A percentile compares a stretch with the other conserved stretches of the same genome.
Conservation (phyloP, 495 filamentous ascomycete species). For the Jackrogersella minutella region DNA sequence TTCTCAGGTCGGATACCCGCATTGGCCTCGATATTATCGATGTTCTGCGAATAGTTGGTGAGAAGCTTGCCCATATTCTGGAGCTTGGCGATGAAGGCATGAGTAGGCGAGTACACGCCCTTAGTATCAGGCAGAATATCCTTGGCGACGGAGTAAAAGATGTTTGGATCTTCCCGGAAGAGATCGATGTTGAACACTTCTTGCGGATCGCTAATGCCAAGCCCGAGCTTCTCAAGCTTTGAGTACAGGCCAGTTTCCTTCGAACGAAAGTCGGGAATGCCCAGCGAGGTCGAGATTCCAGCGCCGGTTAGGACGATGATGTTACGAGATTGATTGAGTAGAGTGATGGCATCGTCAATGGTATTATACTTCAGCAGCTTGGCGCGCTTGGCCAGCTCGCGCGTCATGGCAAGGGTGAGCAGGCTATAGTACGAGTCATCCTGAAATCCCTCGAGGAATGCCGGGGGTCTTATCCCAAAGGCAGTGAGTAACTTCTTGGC, state of each 20-base stretch:
- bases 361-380: constrained; percentile 86
- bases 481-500: constrained; percentile 88
- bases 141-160: constrained; percentile 91
- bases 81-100: constrained; percentile 94
- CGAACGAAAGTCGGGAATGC: constrained; percentile 88
- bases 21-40: constrained; percentile 92
- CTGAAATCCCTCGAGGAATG: constrained; percentile 74
- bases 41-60: constrained; percentile 98
- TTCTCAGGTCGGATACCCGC: constrained; percentile 86
- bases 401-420: constrained; percentile 76
- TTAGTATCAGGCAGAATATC: constrained; percentile 83
- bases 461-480: constrained; percentile 83
- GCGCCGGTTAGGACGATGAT: constrained; percentile 95
- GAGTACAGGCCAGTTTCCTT: constrained; percentile 89
- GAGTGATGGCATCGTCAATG: constrained; percentile 82
- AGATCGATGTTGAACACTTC: constrained; percentile 92
- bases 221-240: constrained; percentile 71
- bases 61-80: constrained; percentile 89
- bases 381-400: constrained; percentile 82
- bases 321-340: constrained; percentile 78
- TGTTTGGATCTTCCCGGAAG: constrained; percentile 85
- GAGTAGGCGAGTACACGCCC: constrained; percentile 82
- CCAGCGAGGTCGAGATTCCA: constrained; percentile 89
- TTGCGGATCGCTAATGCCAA: constrained; percentile 80
- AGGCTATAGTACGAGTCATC: constrained; percentile 79